phyloP scores from a whole-genome alignment of 2,329 filamentous ascomycete genomes.

The Aspergillus costaricaensis region DNA sequence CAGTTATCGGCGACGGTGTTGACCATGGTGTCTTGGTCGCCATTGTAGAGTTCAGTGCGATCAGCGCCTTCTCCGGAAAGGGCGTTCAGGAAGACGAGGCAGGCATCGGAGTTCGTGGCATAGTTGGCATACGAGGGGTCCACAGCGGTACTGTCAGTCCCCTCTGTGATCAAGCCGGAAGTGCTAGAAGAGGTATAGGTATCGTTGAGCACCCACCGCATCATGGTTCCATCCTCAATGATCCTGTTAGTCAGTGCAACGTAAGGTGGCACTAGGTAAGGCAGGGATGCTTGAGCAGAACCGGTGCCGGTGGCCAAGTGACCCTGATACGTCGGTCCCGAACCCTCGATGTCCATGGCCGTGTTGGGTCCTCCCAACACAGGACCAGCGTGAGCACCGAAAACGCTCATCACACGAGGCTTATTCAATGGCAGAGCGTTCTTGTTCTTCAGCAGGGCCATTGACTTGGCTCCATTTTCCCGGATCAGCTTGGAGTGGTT shows the following conservation, averaged over 20 bases:
- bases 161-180: slow-evolving; percentile 6
- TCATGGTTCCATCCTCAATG: slow-evolving; percentile 21
- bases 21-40: slow-evolving; percentile 56
- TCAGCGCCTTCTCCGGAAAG: slow-evolving; percentile 45
- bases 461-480: slow-evolving; percentile 58
- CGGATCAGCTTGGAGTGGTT: slow-evolving; percentile 42
- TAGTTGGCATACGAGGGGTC: slow-evolving; percentile 57
- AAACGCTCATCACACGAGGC: slow-evolving; percentile 9
- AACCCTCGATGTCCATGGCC: slow-evolving; percentile 9
- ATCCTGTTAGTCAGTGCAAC: slow-evolving; percentile 16
- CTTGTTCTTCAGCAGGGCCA: slow-evolving; percentile 55
- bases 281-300: slow-evolving; percentile 19
- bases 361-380: not conserved
- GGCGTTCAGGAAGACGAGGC: slow-evolving; percentile 61
- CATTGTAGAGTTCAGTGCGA: slow-evolving; percentile 34
- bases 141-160: slow-evolving; percentile 1
- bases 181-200: slow-evolving; percentile 16
- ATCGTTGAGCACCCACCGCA: slow-evolving; percentile 23
- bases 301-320: slow-evolving; percentile 20
- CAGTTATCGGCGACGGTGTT: slow-evolving; percentile 59
- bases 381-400: not conserved
- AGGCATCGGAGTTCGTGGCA: slow-evolving; percentile 43
- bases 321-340: slow-evolving; percentile 15
- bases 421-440: slow-evolving; percentile 49
- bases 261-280: slow-evolving; percentile 22